phyloP scores from a whole-genome alignment of 1,284 basidiomycete genomes.

The Apiotrichum porosum region DNA sequence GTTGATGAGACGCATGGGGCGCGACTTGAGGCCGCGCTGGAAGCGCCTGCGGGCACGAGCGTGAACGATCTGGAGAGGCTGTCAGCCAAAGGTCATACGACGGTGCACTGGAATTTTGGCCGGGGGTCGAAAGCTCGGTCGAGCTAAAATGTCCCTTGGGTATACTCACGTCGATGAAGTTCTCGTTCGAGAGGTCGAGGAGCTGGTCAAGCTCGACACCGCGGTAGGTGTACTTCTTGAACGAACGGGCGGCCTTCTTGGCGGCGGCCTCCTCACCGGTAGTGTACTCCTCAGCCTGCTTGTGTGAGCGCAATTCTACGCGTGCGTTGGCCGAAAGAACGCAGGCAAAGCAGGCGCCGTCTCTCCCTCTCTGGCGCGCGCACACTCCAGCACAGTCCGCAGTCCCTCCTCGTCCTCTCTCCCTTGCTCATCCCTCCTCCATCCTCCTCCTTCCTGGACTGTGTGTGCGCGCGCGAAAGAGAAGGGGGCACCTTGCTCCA shows the following conservation, averaged over 20 bases:
- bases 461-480: too few species aligned
- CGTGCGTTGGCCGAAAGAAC: too few species aligned
- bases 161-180: conserved; percentile 54
- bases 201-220: conserved; percentile 96
- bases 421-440: not conserved
- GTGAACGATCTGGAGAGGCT: conserved; percentile 73
- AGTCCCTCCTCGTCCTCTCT: not conserved
- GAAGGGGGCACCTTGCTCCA: too few species aligned
- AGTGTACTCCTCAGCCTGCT: conserved; percentile 55
- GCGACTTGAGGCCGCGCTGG: conserved; percentile 97
- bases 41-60: conserved; percentile 98
- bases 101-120: too few species aligned
- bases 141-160: not conserved
- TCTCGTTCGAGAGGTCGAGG: conserved; percentile 92
- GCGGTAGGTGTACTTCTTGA: conserved; percentile 98
- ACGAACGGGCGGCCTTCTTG: conserved; percentile 95
- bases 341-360: too few species aligned
- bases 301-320: too few species aligned
- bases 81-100: too few species aligned
- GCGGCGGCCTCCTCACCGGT: conserved; percentile 84
- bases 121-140: not conserved
- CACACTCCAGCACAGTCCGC: not conserved
- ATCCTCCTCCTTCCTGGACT: not conserved
- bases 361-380: too few species aligned
- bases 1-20: conserved; percentile 98